Percentiles rank a stretch among this genome's conserved stretches.
Evolutionary conservation across 2,329 filamentous ascomycete species (phyloP).

Genomic region (Cordyceps cateniannulata): DNA sequence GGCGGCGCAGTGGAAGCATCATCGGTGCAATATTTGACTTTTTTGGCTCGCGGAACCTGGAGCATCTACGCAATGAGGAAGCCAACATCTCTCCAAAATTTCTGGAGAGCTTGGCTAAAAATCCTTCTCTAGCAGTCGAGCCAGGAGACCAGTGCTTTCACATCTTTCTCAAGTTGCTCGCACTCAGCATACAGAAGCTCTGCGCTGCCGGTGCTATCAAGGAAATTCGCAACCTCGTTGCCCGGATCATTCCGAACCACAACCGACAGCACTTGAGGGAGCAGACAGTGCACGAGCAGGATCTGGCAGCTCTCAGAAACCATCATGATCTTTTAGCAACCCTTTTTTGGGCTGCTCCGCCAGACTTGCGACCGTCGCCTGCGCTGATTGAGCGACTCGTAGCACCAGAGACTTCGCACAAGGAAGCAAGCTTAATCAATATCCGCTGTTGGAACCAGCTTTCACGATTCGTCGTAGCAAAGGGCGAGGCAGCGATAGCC

Average conservation of each 20-base stretch:
- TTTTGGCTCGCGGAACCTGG: constrained; percentile 55
- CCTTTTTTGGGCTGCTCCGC: constrained; percentile 57
- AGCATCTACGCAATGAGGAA: constrained; percentile 59
- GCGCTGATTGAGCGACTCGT: constrained; percentile 55
- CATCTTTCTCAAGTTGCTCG: constrained; percentile 59
- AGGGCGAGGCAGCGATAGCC: constrained; percentile 37
- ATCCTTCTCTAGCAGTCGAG: constrained; percentile 43
- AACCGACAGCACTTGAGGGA: constrained; percentile 59
- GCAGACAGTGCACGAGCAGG: constrained; percentile 50
- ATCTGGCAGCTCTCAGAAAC: constrained; percentile 59
- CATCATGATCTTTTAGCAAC: constrained; percentile 63
- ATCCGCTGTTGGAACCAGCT: constrained; percentile 58
- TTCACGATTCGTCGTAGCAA: constrained; percentile 49
- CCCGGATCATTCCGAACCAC: constrained; percentile 59
- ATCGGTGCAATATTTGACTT: constrained; percentile 61
- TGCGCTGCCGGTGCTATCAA: constrained; percentile 42
- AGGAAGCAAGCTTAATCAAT: constrained; percentile 59
- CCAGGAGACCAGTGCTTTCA: constrained; percentile 58
- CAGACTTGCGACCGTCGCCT: constrained; percentile 45
- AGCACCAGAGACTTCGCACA: constrained; percentile 53
- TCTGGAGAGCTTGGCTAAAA: constrained; percentile 45
- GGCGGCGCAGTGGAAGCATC: constrained; percentile 51
- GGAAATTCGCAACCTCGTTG: constrained; percentile 54
- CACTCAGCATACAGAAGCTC: constrained; percentile 48
- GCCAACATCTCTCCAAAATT: constrained; percentile 55